These are phyloP conservation scores for Sclerotinia minor DNA, from an alignment of 2,329 filamentous ascomycete genomes.

Conservation along the genomic window DNA sequence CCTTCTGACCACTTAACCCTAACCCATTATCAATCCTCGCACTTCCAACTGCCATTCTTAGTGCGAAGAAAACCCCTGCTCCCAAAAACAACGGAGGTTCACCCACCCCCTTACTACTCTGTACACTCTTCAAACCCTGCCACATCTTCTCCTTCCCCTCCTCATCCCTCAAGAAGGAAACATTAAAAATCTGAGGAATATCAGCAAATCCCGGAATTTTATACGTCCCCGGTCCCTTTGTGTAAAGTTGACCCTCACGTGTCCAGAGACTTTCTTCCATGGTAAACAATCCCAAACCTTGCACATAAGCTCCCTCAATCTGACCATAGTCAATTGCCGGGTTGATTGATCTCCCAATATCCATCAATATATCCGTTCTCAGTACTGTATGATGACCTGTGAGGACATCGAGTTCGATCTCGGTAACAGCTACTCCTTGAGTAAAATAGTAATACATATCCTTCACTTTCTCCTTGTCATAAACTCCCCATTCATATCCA, in stretches of 20 bases:
- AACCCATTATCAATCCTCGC: constrained; percentile 51
- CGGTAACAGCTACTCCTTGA: constrained; percentile 81
- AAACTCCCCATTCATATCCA: constrained; percentile 87
- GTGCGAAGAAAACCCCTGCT: constrained; percentile 54
- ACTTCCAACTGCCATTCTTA: constrained; percentile 53
- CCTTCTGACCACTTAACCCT: constrained; percentile 48
- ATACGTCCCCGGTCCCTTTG: constrained; percentile 69
- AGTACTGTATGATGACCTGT: constrained; percentile 92
- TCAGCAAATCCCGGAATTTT: constrained; percentile 89
- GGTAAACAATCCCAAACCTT: constrained; percentile 78
- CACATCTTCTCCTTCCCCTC: constrained; percentile 45
- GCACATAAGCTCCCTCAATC: constrained; percentile 79
- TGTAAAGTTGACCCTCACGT: constrained; percentile 60
- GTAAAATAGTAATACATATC: constrained; percentile 98
- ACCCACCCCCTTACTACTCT: constrained; percentile 55
- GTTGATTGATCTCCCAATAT: constrained; percentile 72
- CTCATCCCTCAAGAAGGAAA: constrained; percentile 43
- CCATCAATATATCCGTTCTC: constrained; percentile 95
- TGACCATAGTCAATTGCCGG: constrained; percentile 79
- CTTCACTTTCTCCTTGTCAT: constrained; percentile 63
- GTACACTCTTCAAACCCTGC: constrained; percentile 54
- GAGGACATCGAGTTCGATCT: constrained; percentile 89
- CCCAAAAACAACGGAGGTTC: constrained; percentile 64
- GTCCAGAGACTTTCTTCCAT: constrained; percentile 71
- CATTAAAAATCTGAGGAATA: constrained; percentile 69